Evolutionary conservation across 1,284 basidiomycete species (phyloP), one percentile per base, ranked within the genome.

Genomic region (Ceratorhiza oryzae-sativae): DNA sequence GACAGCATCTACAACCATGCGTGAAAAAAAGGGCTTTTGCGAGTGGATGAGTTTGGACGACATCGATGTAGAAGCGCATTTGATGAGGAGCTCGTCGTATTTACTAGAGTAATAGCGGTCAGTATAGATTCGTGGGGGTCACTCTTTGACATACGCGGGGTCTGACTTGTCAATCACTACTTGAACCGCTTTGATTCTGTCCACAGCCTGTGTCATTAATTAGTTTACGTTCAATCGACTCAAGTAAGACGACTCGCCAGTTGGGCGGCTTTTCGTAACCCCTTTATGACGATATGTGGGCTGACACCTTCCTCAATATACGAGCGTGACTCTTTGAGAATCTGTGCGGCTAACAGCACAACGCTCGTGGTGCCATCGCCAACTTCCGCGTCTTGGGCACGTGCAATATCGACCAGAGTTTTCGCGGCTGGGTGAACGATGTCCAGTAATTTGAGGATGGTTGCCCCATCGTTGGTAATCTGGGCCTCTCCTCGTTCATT

Each of bases 11-110:
- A 99, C 97, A 71, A 98, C 97, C 96, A 99, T 99, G 76, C 93
- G 90, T 36, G 95, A 92, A 85, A 99, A 99, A 85, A 99, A 99
- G 3, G 97, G 96, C 79, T 97, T 98, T 83, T 98, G 95, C 46
- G 95, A 95, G 80, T 98, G 96, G 77, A 99, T 98, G 75, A 99
- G 88, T 83, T 99, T 99, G 74, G 96, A 98, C 23, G 97, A 98
- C 97, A 99, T 98, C 48, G 96, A 97, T 6, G 97, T 99, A 32
- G 95, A 91, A 46, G 97, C 97, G 81, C 95, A 97, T 84, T 98
- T 97, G 77, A 98, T 85, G 53, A 99, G 87, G 9, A 99, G 88
- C 72, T 95, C 93, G 73, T 90, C 93, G 88, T 99, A 98, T 77
- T 89, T 88, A 75, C 94, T 97, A 39, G 34, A 12, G 56, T 39